Evolutionary conservation across 2,329 filamentous ascomycete genomes (phyloP), one percentile per base, ranked within the genome.

Genomic region (Monilinia vaccinii-corymbosi): DNA sequence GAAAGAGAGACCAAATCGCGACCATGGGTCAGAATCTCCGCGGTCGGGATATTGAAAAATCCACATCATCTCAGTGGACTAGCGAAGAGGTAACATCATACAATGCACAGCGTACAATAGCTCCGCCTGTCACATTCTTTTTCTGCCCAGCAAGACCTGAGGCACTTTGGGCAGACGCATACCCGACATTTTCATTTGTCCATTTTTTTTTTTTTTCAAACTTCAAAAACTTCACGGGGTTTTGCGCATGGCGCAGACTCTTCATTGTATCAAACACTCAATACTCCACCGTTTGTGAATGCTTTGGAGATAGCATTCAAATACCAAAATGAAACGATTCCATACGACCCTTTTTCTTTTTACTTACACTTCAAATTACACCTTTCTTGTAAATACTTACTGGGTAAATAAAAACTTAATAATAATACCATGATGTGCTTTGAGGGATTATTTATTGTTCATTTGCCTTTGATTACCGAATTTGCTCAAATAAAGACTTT

Each of bases 171-270:
- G 57, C 57, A 55, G 48, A 59, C 57, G 57, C 57, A 47, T 47
- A 60, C 49, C 46, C 52, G 38, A 44, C 25, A 55, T 64, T 70
- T 69, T 70, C 66, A 58, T 69, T 70, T 70, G 64, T 69, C 65
- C 42, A 63, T 60, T 51, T 67, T 65, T 61, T 61, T 61, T 21
- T 51, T 67, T 36, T 28, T 10, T 28, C 31, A 21, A 36, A 34
- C 34, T 31, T 59, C 58, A 64, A 59, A 64, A 60, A 42, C 46
- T 46, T 57, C 64, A 53, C 50, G 11, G 40, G 57, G 48, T 38
- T 63, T 66, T 66, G 62, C 63, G 63, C 60, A 58, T 61, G 55
- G 60, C 60, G 61, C 64, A 60, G 62, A 60, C 64, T 52, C 59
- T 65, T 65, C 48, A 58, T n/a, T 63, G 61, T 69, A 66, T 69